Conservation (phyloP, 257 asterid genomes). For the Salvia hispanica region DNA sequence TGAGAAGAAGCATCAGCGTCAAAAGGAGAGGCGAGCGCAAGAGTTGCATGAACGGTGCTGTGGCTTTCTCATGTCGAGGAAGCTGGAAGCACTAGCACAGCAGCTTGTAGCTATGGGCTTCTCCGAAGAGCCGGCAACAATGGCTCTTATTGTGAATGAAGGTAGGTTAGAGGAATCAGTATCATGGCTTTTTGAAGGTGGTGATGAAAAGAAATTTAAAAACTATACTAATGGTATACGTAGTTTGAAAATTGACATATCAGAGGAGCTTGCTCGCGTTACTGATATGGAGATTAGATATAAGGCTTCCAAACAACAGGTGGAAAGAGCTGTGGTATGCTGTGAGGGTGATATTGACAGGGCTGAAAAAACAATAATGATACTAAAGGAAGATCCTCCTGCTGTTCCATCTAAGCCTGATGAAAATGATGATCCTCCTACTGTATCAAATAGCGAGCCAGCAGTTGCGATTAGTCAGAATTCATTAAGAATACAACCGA, state of each 20-base stretch:
- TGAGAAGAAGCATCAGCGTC: constrained; percentile 71
- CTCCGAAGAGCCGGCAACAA: constrained; percentile 80
- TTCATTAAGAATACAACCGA: constrained; percentile 40
- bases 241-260: constrained; percentile 75
- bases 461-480: constrained; percentile 40
- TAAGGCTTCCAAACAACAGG: constrained; percentile 84
- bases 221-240: constrained; percentile 55
- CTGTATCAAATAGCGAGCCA: constrained; percentile 40
- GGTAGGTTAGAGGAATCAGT: constrained; percentile 93
- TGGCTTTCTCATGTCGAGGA: constrained; percentile 69
- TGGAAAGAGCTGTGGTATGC: constrained; percentile 78
- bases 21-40: constrained; percentile 74
- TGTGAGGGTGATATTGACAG: constrained; percentile 86
- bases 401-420: constrained; percentile 56
- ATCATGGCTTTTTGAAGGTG: constrained; percentile 54
- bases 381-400: constrained; percentile 68
- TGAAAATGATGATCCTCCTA: constrained; percentile 59
- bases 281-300: constrained; percentile 65
- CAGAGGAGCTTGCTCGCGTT: constrained; percentile 80
- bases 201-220: constrained; percentile 49
- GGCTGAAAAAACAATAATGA: constrained; percentile 73
- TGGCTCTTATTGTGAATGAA: constrained; percentile 92
- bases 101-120: constrained; percentile 96
- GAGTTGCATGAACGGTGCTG: constrained; percentile 66
- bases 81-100: constrained; percentile 75